phyloP scores from a whole-genome alignment of 352 stramenopile species.

The Pythium insidiosum region DNA sequence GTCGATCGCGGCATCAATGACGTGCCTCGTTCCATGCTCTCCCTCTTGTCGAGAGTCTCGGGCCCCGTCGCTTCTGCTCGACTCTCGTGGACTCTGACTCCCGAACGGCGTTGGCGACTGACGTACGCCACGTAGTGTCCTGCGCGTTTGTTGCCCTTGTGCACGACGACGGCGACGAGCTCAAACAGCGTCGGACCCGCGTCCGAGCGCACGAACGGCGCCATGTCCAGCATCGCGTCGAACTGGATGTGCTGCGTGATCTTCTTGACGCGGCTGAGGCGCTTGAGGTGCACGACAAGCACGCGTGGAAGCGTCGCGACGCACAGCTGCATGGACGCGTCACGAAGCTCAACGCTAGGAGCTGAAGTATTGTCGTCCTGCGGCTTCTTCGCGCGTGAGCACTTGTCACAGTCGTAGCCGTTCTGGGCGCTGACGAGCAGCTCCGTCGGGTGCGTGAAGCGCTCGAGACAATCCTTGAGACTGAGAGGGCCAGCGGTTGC shows the following conservation, averaged over 20 bases:
- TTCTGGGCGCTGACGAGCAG: conserved; percentile 42
- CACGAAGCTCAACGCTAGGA: conserved; percentile 21
- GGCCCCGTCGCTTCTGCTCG: too few relatives aligned
- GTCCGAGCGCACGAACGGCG: conserved; percentile 23
- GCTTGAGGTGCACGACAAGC: conserved; percentile 67
- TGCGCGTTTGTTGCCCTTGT: conserved; percentile 61
- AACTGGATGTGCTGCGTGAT: conserved; percentile 66
- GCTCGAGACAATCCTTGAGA: conserved; percentile 33
- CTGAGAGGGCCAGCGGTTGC: conserved; percentile 7
- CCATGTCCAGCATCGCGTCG: conserved; percentile 41
- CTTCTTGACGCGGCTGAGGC: conserved; percentile 38
- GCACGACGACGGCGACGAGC: conserved; percentile 60
- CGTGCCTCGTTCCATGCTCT: too few relatives aligned
- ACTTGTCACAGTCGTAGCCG: conserved; percentile 67
- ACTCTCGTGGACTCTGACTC: too few relatives aligned
- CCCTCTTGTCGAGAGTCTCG: too few relatives aligned
- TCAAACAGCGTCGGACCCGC: conserved; percentile 25
- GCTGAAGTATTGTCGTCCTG: conserved; percentile 3
- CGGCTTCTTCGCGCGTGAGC: conserved; percentile 30
- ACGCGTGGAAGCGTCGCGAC: conserved; percentile 43
- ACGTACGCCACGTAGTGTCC: conserved; percentile 73
- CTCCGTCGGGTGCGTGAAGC: conserved; percentile 38
- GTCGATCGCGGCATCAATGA: conserved; percentile 11
- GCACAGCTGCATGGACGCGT: conserved; percentile 46
- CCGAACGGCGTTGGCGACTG: too few relatives aligned